Conservation (phyloP, 2,329 filamentous ascomycete genomes). For the Verticillium isaacii region DNA sequence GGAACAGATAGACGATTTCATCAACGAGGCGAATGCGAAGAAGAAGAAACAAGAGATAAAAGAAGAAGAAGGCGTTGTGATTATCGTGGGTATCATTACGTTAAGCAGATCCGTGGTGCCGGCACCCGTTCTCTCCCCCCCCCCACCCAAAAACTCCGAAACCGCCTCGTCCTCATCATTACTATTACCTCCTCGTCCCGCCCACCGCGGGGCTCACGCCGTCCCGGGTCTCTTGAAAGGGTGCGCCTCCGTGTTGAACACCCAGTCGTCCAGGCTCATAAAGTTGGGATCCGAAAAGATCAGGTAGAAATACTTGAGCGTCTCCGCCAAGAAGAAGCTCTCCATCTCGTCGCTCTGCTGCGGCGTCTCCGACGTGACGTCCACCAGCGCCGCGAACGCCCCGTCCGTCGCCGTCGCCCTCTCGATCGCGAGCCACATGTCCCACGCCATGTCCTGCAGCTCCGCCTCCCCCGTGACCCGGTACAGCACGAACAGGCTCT, state of each 20-base stretch:
- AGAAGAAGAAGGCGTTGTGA: neutral
- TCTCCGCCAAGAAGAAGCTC: constrained; percentile 70
- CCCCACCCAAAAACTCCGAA: neutral
- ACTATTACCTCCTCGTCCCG: neutral
- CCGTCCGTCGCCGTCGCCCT: constrained; percentile 39
- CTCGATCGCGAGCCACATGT: constrained; percentile 44
- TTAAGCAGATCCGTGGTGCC: neutral
- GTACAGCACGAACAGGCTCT: constrained; percentile 50
- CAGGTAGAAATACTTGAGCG: constrained; percentile 70
- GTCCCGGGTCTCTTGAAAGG: constrained; percentile 24
- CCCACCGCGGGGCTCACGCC: neutral
- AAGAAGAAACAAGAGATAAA: too few relatives aligned
- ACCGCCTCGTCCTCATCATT: neutral
- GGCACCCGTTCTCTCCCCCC: neutral
- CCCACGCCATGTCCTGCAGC: constrained; percentile 47
- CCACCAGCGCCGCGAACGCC: constrained; percentile 42
- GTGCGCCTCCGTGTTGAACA: constrained; percentile 53
- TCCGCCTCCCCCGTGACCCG: constrained; percentile 42
- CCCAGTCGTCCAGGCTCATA: constrained; percentile 63
- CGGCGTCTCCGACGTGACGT: constrained; percentile 36
- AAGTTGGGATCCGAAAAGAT: constrained; percentile 62
- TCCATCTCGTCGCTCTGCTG: constrained; percentile 25
- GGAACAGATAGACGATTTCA: neutral
- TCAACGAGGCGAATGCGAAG: neutral
- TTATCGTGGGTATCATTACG: neutral